These are phyloP conservation scores for Leccinum griseonigrum DNA, from an alignment of 1,284 basidiomycete genomes.

Conservation along the genomic window DNA sequence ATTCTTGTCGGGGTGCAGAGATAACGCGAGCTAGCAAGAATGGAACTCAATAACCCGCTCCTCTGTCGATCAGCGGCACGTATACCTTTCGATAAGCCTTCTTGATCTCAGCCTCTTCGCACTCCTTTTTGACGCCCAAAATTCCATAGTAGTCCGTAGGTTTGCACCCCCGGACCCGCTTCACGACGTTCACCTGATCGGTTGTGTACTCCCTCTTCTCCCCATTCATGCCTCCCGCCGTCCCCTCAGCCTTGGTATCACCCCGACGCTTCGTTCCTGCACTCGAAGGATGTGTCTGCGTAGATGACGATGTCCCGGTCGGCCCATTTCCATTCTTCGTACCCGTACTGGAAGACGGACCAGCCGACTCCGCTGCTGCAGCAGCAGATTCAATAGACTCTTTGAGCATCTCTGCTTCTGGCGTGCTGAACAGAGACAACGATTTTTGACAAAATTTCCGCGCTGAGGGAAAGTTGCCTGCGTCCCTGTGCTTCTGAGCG, in stretches of 20 bases:
- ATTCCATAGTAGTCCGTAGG: conserved; percentile 95
- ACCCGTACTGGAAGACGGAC: conserved; percentile 29
- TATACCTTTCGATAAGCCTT: conserved; percentile 94
- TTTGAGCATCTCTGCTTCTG: conserved; percentile 72
- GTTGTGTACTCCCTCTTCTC: conserved; percentile 85
- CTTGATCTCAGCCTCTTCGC: conserved; percentile 90
- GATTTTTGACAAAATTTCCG: conserved; percentile 92
- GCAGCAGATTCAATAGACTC: conserved; percentile 57
- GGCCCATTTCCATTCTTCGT: conserved; percentile 30
- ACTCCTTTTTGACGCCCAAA: conserved; percentile 78
- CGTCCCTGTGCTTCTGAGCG: conserved; percentile 69
- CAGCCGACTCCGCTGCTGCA: conserved; percentile 36
- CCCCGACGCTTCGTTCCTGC: conserved; percentile 60
- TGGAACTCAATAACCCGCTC: conserved; percentile 16
- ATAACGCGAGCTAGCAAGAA: conserved; percentile 75
- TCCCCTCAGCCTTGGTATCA: conserved; percentile 39
- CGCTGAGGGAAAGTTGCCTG: conserved; percentile 74
- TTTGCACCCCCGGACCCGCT: conserved; percentile 83
- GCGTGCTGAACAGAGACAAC: conserved; percentile 79
- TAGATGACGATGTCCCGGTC: conserved; percentile 43
- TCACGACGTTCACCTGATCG: conserved; percentile 85
- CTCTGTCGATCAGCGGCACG: conserved; percentile 1
- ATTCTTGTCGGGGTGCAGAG: conserved; percentile 97
- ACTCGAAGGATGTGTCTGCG: conserved; percentile 68
- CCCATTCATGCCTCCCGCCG: conserved; percentile 52